phyloP scores from a whole-genome alignment of 345 rosid species.

The Syzygium oleosum region DNA sequence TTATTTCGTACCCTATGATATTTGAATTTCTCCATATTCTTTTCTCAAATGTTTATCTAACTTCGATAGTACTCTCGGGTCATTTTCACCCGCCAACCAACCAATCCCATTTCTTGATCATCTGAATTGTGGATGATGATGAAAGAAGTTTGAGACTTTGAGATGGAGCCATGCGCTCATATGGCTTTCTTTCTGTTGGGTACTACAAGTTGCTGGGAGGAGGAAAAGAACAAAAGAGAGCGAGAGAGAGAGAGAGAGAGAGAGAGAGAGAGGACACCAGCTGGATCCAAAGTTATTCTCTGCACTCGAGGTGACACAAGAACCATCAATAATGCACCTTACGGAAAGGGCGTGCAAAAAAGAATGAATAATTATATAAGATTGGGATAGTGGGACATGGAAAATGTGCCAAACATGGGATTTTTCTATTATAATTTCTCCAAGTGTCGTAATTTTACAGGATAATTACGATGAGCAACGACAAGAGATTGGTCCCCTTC shows the following conservation, averaged over 20 bases:
- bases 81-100: neutral
- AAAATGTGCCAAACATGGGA: neutral
- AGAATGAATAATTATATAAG: neutral
- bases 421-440: neutral
- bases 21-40: neutral
- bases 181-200: neutral
- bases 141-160: neutral
- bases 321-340: neutral
- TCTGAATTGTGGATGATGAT: neutral
- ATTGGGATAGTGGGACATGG: neutral
- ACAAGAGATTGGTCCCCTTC: neutral
- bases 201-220: neutral
- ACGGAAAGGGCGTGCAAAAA: neutral
- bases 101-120: neutral
- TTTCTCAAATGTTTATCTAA: neutral
- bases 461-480: neutral
- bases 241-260: neutral
- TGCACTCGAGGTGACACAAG: neutral
- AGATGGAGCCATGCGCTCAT: neutral
- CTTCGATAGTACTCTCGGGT: neutral
- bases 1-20: neutral
- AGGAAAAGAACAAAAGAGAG: neutral
- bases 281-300: neutral
- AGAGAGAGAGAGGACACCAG: neutral
- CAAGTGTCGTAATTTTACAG: neutral